Conservation (phyloP, 2,329 filamentous ascomycete genomes). For the Cylindrodendrum hubeiense region DNA sequence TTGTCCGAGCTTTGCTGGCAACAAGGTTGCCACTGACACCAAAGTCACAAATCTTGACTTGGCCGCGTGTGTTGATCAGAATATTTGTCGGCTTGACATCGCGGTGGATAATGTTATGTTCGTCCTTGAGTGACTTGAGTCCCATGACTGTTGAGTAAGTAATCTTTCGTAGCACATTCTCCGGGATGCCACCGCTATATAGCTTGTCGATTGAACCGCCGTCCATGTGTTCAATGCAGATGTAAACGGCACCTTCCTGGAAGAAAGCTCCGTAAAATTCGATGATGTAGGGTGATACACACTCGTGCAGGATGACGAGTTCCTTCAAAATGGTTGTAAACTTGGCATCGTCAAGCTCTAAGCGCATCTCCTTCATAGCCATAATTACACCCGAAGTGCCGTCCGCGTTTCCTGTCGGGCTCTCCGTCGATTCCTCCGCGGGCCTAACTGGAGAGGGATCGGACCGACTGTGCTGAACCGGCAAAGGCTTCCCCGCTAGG, state of each 20-base stretch:
- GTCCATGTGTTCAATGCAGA: conserved; percentile 99
- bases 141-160: conserved; percentile 91
- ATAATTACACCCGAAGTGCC: conserved; percentile 82
- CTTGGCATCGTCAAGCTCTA: conserved; percentile 96
- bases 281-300: conserved; percentile 95
- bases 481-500: conserved; percentile 61
- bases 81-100: conserved; percentile 99
- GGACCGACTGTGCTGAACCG: conserved; percentile 53
- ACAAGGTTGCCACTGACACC: conserved; percentile 97
- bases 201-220: conserved; percentile 97
- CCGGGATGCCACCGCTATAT: conserved; percentile 90
- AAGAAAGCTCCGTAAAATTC: conserved; percentile 99
- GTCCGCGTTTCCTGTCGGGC: conserved; percentile 44
- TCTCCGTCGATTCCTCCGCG: conserved; percentile 45
- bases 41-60: conserved; percentile 99
- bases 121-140: conserved; percentile 92
- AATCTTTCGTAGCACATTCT: conserved; percentile 89
- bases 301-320: conserved; percentile 94
- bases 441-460: conserved; percentile 49
- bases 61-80: conserved; percentile 87
- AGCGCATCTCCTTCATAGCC: conserved; percentile 99
- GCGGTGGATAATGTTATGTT: conserved; percentile 98
- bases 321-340: conserved; percentile 98
- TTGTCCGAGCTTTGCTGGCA: conserved; percentile 97
- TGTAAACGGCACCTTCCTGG: conserved; percentile 98